Percentiles rank a stretch among this genome's conserved stretches.
These are phyloP conservation scores for Skeletonema marinoi DNA, from an alignment of 108 stramenopile species.

Conservation along the genomic window DNA sequence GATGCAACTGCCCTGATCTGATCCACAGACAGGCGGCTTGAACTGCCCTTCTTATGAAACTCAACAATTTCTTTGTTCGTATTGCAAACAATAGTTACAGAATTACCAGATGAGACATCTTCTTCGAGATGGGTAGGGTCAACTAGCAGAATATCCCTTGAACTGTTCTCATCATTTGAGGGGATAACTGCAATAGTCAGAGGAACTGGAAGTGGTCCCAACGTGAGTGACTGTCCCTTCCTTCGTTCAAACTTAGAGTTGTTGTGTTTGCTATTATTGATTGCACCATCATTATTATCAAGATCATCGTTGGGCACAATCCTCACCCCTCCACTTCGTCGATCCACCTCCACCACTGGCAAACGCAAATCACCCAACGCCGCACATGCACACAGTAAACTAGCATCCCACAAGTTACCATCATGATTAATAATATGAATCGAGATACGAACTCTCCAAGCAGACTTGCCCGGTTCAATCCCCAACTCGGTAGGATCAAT, in stretches of 20 bases:
- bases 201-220: conserved; percentile 40
- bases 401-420: conserved; percentile 70
- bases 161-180: not conserved
- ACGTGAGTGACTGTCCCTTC: conserved; percentile 28
- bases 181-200: conserved; percentile 43
- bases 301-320: conserved; percentile 21
- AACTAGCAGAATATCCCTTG: conserved; percentile 19
- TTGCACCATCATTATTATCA: not conserved
- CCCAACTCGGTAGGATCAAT: conserved; percentile 38
- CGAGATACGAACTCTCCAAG: conserved; percentile 61
- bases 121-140: conserved; percentile 49
- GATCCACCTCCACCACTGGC: conserved; percentile 51
- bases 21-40: conserved; percentile 18
- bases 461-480: conserved; percentile 49
- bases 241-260: conserved; percentile 10
- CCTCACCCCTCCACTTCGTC: conserved; percentile 26
- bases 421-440: conserved; percentile 60
- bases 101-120: conserved; percentile 34
- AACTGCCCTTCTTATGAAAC: conserved; percentile 40
- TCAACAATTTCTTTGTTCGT: conserved; percentile 31
- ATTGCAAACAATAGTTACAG: conserved; percentile 40
- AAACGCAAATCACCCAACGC: conserved; percentile 70
- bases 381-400: conserved; percentile 65
- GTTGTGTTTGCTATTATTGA: not conserved
- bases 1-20: conserved; percentile 33